Evolutionary conservation across 2,329 filamentous ascomycete species (phyloP).

Genomic region (Calycina herbarum): DNA sequence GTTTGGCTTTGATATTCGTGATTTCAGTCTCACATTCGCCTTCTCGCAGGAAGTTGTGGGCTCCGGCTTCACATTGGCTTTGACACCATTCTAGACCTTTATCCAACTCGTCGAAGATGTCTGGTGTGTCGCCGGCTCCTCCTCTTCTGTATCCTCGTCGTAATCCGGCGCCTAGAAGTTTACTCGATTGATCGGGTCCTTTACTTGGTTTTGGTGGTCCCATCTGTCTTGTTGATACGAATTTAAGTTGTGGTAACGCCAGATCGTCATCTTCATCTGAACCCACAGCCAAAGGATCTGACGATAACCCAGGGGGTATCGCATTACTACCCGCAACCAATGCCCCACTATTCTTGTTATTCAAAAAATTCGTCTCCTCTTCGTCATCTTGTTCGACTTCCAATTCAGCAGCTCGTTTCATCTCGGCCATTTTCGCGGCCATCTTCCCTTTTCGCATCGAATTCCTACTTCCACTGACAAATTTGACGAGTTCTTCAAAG

Average conservation of each 20-base stretch:
- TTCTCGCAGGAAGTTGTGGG: constrained; percentile 85
- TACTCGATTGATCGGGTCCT: constrained; percentile 17
- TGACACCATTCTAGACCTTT: constrained; percentile 79
- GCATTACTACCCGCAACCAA: constrained; percentile 11
- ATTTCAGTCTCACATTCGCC: constrained; percentile 83
- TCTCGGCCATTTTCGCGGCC: constrained; percentile 71
- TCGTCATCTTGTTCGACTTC: constrained; percentile 50
- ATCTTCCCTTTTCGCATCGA: constrained; percentile 85
- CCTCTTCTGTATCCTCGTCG: constrained; percentile 29
- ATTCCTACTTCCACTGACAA: constrained; percentile 78
- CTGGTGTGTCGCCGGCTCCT: constrained; percentile 31
- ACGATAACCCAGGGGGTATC: background rate
- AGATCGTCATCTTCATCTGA: constrained; percentile 35
- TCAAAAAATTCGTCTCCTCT: constrained; percentile 17
- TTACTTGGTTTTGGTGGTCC: constrained; percentile 34
- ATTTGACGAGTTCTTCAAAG: constrained; percentile 80
- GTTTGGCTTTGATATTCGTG: constrained; percentile 52
- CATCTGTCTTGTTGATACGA: constrained; percentile 43
- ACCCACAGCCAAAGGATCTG: background rate
- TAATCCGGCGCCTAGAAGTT: constrained; percentile 26
- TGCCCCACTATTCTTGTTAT: constrained; percentile 5
- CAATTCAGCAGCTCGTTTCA: constrained; percentile 59
- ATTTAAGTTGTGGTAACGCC: constrained; percentile 39
- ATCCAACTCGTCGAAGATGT: constrained; percentile 73
- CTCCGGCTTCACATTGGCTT: constrained; percentile 78